Conservation (phyloP, 1,284 basidiomycete genomes). For the Termitomyces sp. region DNA sequence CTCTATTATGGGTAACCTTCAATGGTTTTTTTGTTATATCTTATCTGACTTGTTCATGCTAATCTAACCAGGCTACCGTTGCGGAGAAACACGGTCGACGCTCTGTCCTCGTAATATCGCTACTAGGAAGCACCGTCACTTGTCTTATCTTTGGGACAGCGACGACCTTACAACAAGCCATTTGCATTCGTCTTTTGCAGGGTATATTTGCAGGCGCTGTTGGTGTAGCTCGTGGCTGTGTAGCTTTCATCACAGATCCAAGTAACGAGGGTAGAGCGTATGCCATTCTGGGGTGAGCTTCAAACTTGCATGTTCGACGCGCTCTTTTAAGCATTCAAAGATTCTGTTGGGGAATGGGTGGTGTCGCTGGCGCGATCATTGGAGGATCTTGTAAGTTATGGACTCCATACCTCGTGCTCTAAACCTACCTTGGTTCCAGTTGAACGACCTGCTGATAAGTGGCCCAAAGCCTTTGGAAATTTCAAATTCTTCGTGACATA, state of each 20-base stretch:
- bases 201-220: constrained; percentile 95
- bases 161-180: constrained; percentile 76
- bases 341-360: constrained; percentile 95
- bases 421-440: constrained; percentile 39
- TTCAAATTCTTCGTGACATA: constrained; percentile 70
- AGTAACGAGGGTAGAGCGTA: constrained; percentile 94
- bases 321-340: constrained; percentile 26
- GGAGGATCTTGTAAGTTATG: constrained; percentile 72
- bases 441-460: constrained; percentile 82
- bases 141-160: constrained; percentile 85
- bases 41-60: constrained; percentile 9
- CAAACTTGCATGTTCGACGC: constrained; percentile 4
- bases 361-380: constrained; percentile 84
- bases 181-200: constrained; percentile 86
- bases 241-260: constrained; percentile 83
- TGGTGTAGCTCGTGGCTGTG: constrained; percentile 86
- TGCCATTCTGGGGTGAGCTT: constrained; percentile 76
- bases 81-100: constrained; percentile 89
- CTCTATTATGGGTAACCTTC: constrained; percentile 72
- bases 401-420: background rate
- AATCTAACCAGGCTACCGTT: constrained; percentile 69
- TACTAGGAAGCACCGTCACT: constrained; percentile 79
- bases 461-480: constrained; percentile 68
- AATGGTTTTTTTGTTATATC: background rate
- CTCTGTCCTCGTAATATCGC: constrained; percentile 79